Evolutionary conservation across 225 moss, liverwort and hornwort species (phyloP), one percentile per base, ranked within the genome.

Genomic region (Sphagnum contortum): DNA sequence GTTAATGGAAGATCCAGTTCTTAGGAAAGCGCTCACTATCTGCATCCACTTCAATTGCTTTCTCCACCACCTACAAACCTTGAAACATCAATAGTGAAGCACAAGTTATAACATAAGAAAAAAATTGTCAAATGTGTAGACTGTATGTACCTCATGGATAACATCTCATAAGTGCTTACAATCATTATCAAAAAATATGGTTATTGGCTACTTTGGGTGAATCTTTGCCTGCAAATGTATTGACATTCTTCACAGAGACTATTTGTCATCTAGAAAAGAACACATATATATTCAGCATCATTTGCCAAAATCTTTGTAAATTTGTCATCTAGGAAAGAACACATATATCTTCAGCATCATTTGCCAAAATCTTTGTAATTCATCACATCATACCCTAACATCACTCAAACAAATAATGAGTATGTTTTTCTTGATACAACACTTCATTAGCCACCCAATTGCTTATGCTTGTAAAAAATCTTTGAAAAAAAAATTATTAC

Each of bases 381-480:
- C 49, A 4, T 45, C 46, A 7, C 8, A 7, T 48, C 8, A 5
- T 6, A n/a, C 2, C 13, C 3, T 12, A 56, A 4, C 12, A 4
- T 14, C 29, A 6, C 12, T 47, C 4, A 4, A 58, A 47, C 6
- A 47, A 14, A 60, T 3, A 13, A 9, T 7, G 5, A 4, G 12
- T 4, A 12, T 14, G 7, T 13, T 48, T 52, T 76, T 82, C 90
- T 80, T 90, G 90, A 70, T 85, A 90, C 48, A 90, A 73, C 57
- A 82, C 87, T 71, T 90, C 90, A 69, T 90, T 84, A 50, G 73
- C 90, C 48, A 90, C 84, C 90, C 90, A 90, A 50, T 87, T 87
- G 11, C 87, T 87, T 48, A 90, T 82, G 59, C 90, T 87, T 57
- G 80, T 69, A 57, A 90, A 44, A 69, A 82, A 90, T 67, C 8